Conservation (phyloP, 31 red algal species). For the Odonthalia washingtoniensis region DNA sequence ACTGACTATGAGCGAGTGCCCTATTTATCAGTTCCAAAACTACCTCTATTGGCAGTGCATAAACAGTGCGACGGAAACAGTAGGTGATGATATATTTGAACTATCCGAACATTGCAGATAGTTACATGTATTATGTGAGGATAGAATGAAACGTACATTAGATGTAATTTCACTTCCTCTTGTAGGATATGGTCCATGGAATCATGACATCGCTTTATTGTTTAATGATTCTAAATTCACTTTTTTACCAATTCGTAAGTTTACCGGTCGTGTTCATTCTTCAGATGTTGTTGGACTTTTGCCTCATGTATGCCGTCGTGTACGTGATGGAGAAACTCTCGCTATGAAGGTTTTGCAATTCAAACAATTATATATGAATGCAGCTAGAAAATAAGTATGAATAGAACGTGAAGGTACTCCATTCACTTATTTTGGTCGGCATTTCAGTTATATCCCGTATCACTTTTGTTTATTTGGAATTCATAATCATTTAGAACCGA, state of each 20-base stretch:
- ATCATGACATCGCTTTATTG: constrained; percentile 12
- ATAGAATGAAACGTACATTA: constrained; percentile 18
- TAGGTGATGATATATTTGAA: constrained; percentile 10
- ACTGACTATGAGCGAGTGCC: no score
- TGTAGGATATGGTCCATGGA: constrained; percentile 28
- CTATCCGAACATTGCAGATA: constrained; percentile 40
- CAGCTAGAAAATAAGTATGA: constrained; percentile 31
- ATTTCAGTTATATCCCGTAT: constrained; percentile 26
- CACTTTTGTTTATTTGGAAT: constrained; percentile 43
- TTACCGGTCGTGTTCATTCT: constrained; percentile 18
- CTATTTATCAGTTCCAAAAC: no score
- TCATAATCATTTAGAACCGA: constrained; percentile 25
- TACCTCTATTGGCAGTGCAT: no score
- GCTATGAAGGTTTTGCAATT: constrained; percentile 37
- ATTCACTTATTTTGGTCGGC: constrained; percentile 34
- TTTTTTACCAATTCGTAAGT: constrained; percentile 21
- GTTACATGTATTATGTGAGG: constrained; percentile 36
- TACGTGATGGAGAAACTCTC: constrained; percentile 34
- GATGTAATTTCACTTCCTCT: neutral
- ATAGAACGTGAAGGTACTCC: neutral
- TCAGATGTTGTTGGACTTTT: constrained; percentile 31
- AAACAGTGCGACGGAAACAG: constrained; percentile 25
- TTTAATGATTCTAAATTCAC: constrained; percentile 38
- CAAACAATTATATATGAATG: constrained; percentile 18
- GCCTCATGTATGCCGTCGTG: constrained; percentile 8